A percentile compares a stretch with the other conserved stretches of the same genome.
phyloP scores from a whole-genome alignment of 2,329 filamentous ascomycete genomes.

The Paecilomyces formosus region DNA sequence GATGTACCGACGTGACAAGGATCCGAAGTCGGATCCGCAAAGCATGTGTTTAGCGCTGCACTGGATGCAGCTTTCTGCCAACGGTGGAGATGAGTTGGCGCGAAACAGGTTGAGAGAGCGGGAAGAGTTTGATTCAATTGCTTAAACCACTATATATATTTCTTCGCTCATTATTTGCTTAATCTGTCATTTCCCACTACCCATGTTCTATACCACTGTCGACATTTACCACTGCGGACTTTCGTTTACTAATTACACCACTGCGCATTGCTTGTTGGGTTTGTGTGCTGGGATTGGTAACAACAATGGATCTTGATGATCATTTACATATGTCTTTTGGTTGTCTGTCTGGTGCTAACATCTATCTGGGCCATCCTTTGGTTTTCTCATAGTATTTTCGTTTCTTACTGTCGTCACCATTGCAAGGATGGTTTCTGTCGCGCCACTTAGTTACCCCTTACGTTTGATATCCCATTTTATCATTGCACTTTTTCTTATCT shows the following conservation, averaged over 20 bases:
- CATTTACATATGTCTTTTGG: not conserved
- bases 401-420: not conserved
- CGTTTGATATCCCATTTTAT: not conserved
- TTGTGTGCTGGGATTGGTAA: not conserved
- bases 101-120: slow-evolving; percentile 71
- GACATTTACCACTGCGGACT: not conserved
- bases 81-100: slow-evolving; percentile 79
- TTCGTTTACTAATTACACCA: not conserved
- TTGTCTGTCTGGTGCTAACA: not conserved
- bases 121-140: slow-evolving; percentile 54
- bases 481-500: not conserved
- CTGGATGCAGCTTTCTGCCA: slow-evolving; percentile 89
- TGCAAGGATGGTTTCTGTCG: not conserved
- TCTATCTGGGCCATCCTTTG: not conserved
- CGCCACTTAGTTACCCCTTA: not conserved
- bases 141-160: slow-evolving; percentile 24
- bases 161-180: slow-evolving; percentile 7
- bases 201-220: slow-evolving; percentile 11
- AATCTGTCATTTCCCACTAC: slow-evolving; percentile 4
- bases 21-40: slow-evolving; percentile 68
- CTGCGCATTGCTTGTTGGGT: not conserved
- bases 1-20: slow-evolving; percentile 58
- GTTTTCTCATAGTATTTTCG: not conserved
- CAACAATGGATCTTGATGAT: not conserved
- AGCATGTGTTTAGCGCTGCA: slow-evolving; percentile 92